Evolutionary conservation across 2,329 filamentous ascomycete species (phyloP), one percentile per base, ranked within the genome.

Genomic region (Hansfordia pulvinata): DNA sequence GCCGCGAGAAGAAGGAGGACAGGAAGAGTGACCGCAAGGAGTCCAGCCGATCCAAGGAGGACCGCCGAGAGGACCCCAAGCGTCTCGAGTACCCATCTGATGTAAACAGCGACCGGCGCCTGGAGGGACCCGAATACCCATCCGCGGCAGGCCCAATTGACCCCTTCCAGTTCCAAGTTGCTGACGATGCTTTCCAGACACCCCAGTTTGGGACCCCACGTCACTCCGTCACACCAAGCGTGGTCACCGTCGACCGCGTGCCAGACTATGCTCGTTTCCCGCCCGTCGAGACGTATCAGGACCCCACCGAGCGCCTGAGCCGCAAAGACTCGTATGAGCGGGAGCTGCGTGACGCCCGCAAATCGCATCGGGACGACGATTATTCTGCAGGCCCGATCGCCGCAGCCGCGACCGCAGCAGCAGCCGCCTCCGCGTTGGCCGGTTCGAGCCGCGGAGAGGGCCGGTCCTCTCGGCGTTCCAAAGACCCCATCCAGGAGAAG

Each of bases 91-190:
- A 37, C 22, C 27, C 31, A 21, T 20, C 33, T n/a, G 34, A 35
- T 28, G 27, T 28, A 27, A 30, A 40, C 35, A 22, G 47, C 32
- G 40, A 51, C 37, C 36, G 49, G 39, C 31, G 37, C 31, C 20
- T 42, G 27, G 38, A 41, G 35, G 32, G 36, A 28, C 33, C 40
- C 25, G 33, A 20, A 13, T 32, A 42, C 30, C 37, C 43, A 27
- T 32, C 32, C 14, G 37, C 43, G 32, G 39, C 38, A 31, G 38
- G 43, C n/a, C 40, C 46, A 26, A 44, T 67, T 40, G 63, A 76
- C 46, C 66, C 69, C 11, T 74, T 75, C 43, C 58, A 70, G 42
- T 75, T 56, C 40, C 68, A 66, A 44, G 63, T 73, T 33, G 36
- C 56, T 21, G 54, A 65, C 32, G 58, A 64, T 39, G 58, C 59